Percentiles rank a stretch among this genome's conserved stretches.
Evolutionary conservation across 768 basidiomycete genomes (phyloP).

Genomic region (button mushroom (Agaricus bisporus)): DNA sequence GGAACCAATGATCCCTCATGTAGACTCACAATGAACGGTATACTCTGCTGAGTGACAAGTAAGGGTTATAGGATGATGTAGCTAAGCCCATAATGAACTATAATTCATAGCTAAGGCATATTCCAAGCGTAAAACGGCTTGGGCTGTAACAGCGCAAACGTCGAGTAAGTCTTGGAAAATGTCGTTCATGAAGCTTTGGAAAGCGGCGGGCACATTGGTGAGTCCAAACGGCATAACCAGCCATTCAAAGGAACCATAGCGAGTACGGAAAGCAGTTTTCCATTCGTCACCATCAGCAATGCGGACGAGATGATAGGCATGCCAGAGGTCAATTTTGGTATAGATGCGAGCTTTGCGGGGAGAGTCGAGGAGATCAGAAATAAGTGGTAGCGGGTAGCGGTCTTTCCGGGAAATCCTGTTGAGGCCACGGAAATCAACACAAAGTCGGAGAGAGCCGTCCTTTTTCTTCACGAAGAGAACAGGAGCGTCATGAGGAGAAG

Average conservation of each 20-base stretch:
- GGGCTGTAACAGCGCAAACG: too few relatives aligned
- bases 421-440: slow-evolving; percentile 15
- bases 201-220: slow-evolving; percentile 25
- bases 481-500: background rate
- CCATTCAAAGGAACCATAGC: slow-evolving; percentile 29
- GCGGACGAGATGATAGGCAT: slow-evolving; percentile 28
- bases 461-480: slow-evolving; percentile 11
- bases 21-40: too few relatives aligned
- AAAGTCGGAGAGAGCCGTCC: slow-evolving; percentile 3
- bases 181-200: slow-evolving; percentile 31
- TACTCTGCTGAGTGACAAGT: too few relatives aligned
- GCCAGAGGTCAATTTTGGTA: slow-evolving; percentile 29
- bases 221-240: slow-evolving; percentile 32
- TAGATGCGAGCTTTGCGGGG: too few relatives aligned
- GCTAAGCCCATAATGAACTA: too few relatives aligned
- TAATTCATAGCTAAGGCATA: too few relatives aligned
- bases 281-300: slow-evolving; percentile 31
- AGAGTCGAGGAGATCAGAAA: too few relatives aligned
- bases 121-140: too few relatives aligned
- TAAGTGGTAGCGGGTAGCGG: slow-evolving; percentile 27
- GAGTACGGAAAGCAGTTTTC: slow-evolving; percentile 28
- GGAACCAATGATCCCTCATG: too few relatives aligned
- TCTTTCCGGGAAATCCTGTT: slow-evolving; percentile 31
- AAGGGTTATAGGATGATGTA: too few relatives aligned
- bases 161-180: slow-evolving; percentile 27